Conservation (phyloP, 345 rosid species). For the Citrus cavaleriei region DNA sequence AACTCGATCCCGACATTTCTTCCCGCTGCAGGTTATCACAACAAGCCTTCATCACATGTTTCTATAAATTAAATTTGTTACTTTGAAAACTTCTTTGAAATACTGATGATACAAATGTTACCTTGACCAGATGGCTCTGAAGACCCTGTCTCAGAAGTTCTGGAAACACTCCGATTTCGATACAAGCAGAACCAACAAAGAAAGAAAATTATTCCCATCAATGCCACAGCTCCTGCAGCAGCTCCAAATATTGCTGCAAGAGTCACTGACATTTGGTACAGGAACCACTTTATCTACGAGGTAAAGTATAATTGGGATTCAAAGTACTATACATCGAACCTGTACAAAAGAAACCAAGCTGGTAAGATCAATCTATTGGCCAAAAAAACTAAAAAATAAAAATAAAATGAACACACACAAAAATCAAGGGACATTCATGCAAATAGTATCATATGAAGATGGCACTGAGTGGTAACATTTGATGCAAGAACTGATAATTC, state of each 20-base stretch:
- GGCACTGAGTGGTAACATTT: neutral
- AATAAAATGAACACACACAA: neutral
- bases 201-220: constrained; percentile 50
- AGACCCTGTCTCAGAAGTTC: constrained; percentile 86
- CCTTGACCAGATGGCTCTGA: constrained; percentile 78
- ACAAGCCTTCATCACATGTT: constrained; percentile 9
- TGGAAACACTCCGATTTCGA: constrained; percentile 41
- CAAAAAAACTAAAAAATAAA: neutral
- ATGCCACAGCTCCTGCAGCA: constrained; percentile 92
- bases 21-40: constrained; percentile 40
- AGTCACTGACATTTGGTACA: constrained; percentile 76
- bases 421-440: neutral
- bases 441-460: neutral
- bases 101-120: constrained; percentile 16
- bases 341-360: constrained; percentile 33
- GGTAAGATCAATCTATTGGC: constrained; percentile 11
- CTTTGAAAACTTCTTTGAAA: neutral
- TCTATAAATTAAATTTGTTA: neutral
- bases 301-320: constrained; percentile 15
- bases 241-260: constrained; percentile 87
- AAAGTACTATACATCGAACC: constrained; percentile 24
- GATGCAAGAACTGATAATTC: neutral
- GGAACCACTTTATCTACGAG: constrained; percentile 49
- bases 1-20: constrained; percentile 70
- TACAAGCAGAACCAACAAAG: constrained; percentile 61